These are phyloP conservation scores for Yamadazyma paraphyllophila DNA, from an alignment of 805 yeast genomes.

Conservation along the genomic window DNA sequence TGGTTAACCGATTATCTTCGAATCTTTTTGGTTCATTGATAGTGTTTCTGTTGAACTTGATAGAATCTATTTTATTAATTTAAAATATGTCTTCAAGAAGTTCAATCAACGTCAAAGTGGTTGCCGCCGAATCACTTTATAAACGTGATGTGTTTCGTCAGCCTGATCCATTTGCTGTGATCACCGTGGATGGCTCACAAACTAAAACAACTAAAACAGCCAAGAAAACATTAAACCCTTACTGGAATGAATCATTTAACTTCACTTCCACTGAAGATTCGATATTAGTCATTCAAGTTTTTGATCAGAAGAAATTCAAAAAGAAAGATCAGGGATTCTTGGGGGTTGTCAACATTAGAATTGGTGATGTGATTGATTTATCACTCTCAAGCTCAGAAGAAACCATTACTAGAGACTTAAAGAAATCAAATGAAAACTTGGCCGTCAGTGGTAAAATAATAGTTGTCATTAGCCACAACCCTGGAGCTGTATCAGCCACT, in stretches of 20 bases:
- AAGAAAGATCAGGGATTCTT: conserved; percentile 98
- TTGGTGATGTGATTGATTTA: conserved; percentile 84
- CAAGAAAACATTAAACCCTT: conserved; percentile 91
- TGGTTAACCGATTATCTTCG: no score
- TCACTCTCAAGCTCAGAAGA: conserved; percentile 56
- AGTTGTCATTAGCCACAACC: conserved; percentile 59
- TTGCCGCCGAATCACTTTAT: conserved; percentile 94
- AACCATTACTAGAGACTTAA: conserved; percentile 88
- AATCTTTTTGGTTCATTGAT: no score
- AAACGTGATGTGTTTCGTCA: conserved; percentile 93
- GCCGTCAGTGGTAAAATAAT: conserved; percentile 93
- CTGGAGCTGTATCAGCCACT: conserved; percentile 14
- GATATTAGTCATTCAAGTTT: conserved; percentile 86
- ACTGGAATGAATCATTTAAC: conserved; percentile 92
- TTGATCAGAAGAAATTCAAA: conserved; percentile 95
- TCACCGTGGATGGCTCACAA: conserved; percentile 96
- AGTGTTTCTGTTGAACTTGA: neutral
- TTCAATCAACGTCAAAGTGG: conserved; percentile 64
- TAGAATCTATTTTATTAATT: neutral
- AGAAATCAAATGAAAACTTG: conserved; percentile 85
- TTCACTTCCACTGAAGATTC: conserved; percentile 79
- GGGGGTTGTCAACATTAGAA: conserved; percentile 90
- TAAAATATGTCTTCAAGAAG: conserved; percentile 12
- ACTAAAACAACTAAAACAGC: conserved; percentile 94
- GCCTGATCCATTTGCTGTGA: conserved; percentile 97